Evolutionary conservation across 2,329 filamentous ascomycete species (phyloP).

Genomic region (Beauveria rudraprayagi): DNA sequence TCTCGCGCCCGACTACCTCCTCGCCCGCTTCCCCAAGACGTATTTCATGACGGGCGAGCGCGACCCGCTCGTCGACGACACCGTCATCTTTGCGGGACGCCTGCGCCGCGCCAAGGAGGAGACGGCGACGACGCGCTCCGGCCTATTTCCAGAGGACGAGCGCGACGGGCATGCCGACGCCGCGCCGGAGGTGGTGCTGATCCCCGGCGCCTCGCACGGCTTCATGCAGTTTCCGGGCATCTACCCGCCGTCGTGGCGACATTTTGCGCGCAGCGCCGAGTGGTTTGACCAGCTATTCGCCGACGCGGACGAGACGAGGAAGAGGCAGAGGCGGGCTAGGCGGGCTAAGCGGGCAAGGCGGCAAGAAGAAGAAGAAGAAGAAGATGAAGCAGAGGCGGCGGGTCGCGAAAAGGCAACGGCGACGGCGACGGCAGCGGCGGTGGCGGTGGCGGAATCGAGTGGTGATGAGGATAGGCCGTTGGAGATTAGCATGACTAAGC

Average conservation of each 20-base stretch:
- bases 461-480: constrained; percentile 74
- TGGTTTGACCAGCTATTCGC: constrained; percentile 79
- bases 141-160: constrained; percentile 6
- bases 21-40: constrained; percentile 84
- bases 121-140: constrained; percentile 30
- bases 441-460: constrained; percentile 47
- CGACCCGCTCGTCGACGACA: constrained; percentile 93
- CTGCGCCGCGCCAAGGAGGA: constrained; percentile 70
- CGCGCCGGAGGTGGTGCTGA: constrained; percentile 64
- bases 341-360: constrained; percentile 11
- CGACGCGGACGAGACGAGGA: constrained; percentile 35
- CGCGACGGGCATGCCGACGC: constrained; percentile 15
- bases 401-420: not conserved
- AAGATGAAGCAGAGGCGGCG: not conserved
- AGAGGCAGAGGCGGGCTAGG: constrained; percentile 16
- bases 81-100: constrained; percentile 87
- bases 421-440: not conserved
- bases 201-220: constrained; percentile 86
- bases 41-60: constrained; percentile 93
- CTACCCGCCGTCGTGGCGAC: constrained; percentile 84
- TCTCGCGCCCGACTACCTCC: constrained; percentile 74
- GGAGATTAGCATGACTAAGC: constrained; percentile 64
- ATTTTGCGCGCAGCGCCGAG: constrained; percentile 66
- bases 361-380: not conserved
- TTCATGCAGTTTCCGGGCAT: constrained; percentile 86